A percentile compares a stretch with the other conserved stretches of the same genome.
These are phyloP conservation scores for Rutidosis leptorrhynchoides DNA, from an alignment of 129 eudicot genomes.

Conservation along the genomic window DNA sequence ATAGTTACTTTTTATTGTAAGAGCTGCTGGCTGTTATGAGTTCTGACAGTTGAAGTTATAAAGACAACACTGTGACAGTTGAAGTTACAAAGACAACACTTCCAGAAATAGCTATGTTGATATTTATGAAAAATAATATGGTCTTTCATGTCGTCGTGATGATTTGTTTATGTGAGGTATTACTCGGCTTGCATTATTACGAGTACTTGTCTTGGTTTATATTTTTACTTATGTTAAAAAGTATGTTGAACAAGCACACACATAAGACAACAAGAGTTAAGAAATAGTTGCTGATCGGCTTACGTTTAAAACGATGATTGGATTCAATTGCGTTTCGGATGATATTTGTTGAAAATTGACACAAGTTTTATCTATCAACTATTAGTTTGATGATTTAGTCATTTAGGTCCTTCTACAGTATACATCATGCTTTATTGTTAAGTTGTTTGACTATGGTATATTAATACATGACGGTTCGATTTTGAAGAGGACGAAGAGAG, in stretches of 20 bases:
- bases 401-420: slow-evolving; percentile 6
- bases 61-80: too few relatives aligned
- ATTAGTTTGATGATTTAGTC: too few relatives aligned
- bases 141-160: background rate
- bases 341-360: background rate
- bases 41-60: background rate
- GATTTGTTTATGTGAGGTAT: background rate
- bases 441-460: slow-evolving; percentile 12
- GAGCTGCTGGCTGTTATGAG: background rate
- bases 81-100: background rate
- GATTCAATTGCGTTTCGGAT: background rate
- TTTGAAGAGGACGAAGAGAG: slow-evolving; percentile 87
- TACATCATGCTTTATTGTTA: slow-evolving; percentile 15
- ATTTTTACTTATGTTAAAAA: background rate
- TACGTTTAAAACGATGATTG: background rate
- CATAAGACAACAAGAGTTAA: background rate
- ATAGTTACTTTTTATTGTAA: background rate
- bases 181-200: background rate
- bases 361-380: background rate
- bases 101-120: background rate
- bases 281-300: too few relatives aligned
- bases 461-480: slow-evolving; percentile 70
- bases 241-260: too few relatives aligned
- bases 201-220: background rate
- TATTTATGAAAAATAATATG: background rate